Conservation (phyloP, 2,329 filamentous ascomycete genomes). For the Akanthomyces lecanii region DNA sequence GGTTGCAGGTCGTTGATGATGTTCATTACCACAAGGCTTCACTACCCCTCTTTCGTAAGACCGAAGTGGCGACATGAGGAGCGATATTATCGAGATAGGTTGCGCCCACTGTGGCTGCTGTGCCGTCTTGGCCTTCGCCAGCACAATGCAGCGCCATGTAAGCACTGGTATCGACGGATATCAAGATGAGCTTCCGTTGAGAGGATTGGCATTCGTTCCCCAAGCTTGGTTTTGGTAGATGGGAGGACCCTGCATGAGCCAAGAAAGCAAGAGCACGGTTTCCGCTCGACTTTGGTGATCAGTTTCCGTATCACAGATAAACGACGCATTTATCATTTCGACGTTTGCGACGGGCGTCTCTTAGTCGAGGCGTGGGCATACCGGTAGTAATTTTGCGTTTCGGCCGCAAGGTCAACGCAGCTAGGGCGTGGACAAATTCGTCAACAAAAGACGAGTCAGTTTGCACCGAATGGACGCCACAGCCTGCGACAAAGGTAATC, state of each 20-base stretch:
- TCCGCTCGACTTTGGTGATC: background rate
- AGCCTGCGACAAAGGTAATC: background rate
- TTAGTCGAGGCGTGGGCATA: background rate
- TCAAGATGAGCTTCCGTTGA: background rate
- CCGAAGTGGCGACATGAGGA: background rate
- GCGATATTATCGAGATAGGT: constrained; percentile 3
- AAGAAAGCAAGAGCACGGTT: background rate
- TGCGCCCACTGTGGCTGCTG: constrained; percentile 9
- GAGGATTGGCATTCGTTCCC: too few species aligned
- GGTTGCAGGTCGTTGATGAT: too few species aligned
- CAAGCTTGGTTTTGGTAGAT: too few species aligned
- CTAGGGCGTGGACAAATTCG: background rate
- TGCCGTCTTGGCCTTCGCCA: constrained; percentile 4
- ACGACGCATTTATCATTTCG: background rate
- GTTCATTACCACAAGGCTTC: too few species aligned
- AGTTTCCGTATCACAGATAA: background rate
- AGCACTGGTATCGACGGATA: background rate
- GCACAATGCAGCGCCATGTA: background rate
- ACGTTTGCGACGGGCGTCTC: background rate
- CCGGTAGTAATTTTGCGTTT: background rate
- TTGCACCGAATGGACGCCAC: background rate
- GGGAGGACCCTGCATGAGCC: background rate
- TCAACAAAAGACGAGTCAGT: background rate
- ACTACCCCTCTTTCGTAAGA: background rate
- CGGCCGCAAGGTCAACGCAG: background rate